phyloP scores from a whole-genome alignment of 768 basidiomycete species.

The Russula dissimulans region DNA sequence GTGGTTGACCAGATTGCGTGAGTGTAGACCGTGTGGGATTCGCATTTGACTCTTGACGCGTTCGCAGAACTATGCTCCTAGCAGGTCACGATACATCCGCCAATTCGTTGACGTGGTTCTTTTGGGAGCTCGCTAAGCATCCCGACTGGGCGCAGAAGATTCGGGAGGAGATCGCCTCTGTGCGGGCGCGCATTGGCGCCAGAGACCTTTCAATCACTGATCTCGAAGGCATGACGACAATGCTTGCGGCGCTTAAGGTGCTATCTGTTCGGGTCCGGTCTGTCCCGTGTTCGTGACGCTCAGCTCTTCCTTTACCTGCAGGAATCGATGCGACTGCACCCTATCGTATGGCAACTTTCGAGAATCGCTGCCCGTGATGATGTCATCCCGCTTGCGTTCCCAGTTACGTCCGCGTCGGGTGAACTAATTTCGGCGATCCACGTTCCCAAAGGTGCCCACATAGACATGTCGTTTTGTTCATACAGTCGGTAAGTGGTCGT shows the following conservation, averaged over 20 bases:
- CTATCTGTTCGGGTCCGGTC: not conserved
- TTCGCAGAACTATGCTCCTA: not conserved
- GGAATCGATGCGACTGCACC: conserved; percentile 28
- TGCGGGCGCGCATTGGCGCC: conserved; percentile 22
- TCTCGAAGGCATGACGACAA: conserved; percentile 27
- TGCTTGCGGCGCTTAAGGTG: conserved; percentile 30
- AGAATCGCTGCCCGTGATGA: conserved; percentile 27
- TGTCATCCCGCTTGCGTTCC: conserved; percentile 27
- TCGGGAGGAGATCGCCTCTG: conserved; percentile 23
- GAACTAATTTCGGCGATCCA: conserved; percentile 23
- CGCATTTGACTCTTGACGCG: not conserved
- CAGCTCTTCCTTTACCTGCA: not conserved
- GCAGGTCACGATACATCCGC: conserved; percentile 29
- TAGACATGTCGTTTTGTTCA: conserved; percentile 23
- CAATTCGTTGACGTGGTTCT: conserved; percentile 24
- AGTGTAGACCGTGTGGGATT: not conserved
- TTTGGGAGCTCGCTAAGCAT: conserved; percentile 26
- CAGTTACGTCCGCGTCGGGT: conserved; percentile 25
- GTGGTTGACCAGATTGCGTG: conserved; percentile 28
- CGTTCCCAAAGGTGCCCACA: conserved; percentile 23
- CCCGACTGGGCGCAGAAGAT: conserved; percentile 23
- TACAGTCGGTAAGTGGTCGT: conserved; percentile 27
- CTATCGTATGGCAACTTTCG: conserved; percentile 24
- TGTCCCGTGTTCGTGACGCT: not conserved
- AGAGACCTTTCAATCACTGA: conserved; percentile 26